A percentile compares a stretch with the other conserved stretches of the same genome.
phyloP scores from a whole-genome alignment of 2,329 filamentous ascomycete species.

The Alternaria panax region DNA sequence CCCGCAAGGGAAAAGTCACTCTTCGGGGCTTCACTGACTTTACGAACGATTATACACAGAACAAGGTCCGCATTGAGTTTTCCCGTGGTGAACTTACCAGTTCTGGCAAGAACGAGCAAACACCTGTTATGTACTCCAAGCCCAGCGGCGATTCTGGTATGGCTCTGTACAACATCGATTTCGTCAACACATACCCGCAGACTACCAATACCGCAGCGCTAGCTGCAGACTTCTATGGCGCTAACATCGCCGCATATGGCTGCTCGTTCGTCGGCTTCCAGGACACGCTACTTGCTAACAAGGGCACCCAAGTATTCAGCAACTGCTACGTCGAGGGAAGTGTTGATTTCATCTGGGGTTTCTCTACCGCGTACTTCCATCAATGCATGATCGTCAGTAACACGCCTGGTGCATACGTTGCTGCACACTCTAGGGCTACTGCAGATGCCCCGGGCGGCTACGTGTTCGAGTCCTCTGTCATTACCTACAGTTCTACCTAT shows the following conservation, averaged over 20 bases:
- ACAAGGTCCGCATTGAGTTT: constrained; percentile 51
- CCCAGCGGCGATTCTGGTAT: constrained; percentile 30
- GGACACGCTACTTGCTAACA: constrained; percentile 56
- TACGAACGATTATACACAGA: constrained; percentile 47
- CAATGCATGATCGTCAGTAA: constrained; percentile 47
- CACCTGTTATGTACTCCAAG: constrained; percentile 56
- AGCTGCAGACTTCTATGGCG: constrained; percentile 59
- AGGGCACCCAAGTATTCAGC: constrained; percentile 62
- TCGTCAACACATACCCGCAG: constrained; percentile 45
- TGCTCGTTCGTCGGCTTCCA: constrained; percentile 63
- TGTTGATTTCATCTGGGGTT: constrained; percentile 65
- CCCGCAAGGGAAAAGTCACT: constrained; percentile 53
- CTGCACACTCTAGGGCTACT: constrained; percentile 27
- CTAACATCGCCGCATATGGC: constrained; percentile 62
- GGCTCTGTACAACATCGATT: constrained; percentile 49
- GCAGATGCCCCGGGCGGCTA: constrained; percentile 53
- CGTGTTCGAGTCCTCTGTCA: constrained; percentile 60
- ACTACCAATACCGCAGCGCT: constrained; percentile 43
- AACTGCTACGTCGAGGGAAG: constrained; percentile 64
- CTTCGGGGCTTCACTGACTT: constrained; percentile 47
- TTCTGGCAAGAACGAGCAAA: constrained; percentile 52
- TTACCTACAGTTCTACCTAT: constrained; percentile 52
- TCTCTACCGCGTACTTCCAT: constrained; percentile 59
- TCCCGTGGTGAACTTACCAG: constrained; percentile 52
- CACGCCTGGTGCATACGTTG: constrained; percentile 30